Evolutionary conservation across 352 stramenopile species (phyloP), one percentile per base, ranked within the genome.

Genomic region (Pythium vanterpoolii): DNA sequence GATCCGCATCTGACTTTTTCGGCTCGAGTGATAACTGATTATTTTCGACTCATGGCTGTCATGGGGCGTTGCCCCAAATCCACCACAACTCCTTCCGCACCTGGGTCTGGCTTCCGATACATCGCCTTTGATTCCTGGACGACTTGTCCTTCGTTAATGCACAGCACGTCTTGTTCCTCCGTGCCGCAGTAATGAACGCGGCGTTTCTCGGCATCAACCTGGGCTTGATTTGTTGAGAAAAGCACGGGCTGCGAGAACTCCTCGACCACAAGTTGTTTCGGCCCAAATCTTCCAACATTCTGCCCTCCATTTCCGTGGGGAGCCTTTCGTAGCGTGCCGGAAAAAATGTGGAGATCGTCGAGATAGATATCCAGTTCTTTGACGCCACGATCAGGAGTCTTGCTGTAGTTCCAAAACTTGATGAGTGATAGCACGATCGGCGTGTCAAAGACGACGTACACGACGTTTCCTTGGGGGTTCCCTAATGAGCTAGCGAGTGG

Each of bases 401-500:
- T 95, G 60, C 67, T 82, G 64, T 97, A 97, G 48, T 97, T 96
- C 80, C 81, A 96, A 46, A 96, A 82, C 62, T 93, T 96, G 55
- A 96, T 80, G 56, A 93, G 76, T 1, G 84, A 95, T 4, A 95
- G 27, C 18, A 83, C 76, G 7, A 95, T 64, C 0, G 84, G 86
- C 0, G 54, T 50, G 28, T 96, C 81, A 51, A 93, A 96, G 5
- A 66, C 71, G 5, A 93, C 49, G 42, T 84, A 91, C 13, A 96
- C 66, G 7, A 87, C 56, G 27, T 95, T 95, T 33, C 81, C 83
- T 3, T 80, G 38, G 16, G 38, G 42, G 16, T 57, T 78, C 0
- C 81, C 77, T 0, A 95, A 49, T 0, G 85, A 95, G 51, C 82
- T 88, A 0, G 85, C 83, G 0, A 95, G 62, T 11, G 83, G 80